These are phyloP conservation scores for Terfezia boudieri DNA, from an alignment of 495 filamentous ascomycete genomes.

Conservation along the genomic window DNA sequence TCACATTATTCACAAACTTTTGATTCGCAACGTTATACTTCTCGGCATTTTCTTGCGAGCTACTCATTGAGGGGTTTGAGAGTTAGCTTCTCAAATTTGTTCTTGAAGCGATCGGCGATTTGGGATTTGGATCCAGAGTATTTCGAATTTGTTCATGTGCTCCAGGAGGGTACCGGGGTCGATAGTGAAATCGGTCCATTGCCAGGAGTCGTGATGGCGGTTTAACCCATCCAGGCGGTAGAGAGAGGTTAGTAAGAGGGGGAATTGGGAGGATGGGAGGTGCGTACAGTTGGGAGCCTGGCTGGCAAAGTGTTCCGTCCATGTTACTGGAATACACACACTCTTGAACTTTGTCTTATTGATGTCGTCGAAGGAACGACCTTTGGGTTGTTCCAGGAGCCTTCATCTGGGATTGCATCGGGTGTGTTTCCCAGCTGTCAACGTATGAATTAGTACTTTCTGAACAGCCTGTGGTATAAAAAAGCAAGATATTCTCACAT, in stretches of 20 bases:
- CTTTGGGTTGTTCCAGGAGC: constrained; percentile 34
- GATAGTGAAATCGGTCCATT: constrained; percentile 35
- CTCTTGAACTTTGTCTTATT: constrained; percentile 35
- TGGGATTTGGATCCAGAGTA: constrained; percentile 30
- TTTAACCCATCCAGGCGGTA: constrained; percentile 34
- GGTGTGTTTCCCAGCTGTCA: constrained; percentile 26
- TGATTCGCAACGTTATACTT: constrained; percentile 33
- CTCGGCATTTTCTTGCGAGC: constrained; percentile 27
- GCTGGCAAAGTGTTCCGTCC: constrained; percentile 32
- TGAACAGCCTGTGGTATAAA: background rate
- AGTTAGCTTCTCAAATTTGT: constrained; percentile 31
- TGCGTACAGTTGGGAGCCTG: constrained; percentile 19
- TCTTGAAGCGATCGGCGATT: constrained; percentile 32
- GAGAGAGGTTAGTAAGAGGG: constrained; percentile 19
- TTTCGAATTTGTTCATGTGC: constrained; percentile 35
- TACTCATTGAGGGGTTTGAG: constrained; percentile 40
- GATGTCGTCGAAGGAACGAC: constrained; percentile 30
- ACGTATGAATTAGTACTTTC: background rate
- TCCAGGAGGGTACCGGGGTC: constrained; percentile 26
- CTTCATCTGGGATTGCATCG: constrained; percentile 35
- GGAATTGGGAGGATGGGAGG: too few species aligned
- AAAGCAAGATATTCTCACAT: background rate
- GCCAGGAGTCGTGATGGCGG: constrained; percentile 39
- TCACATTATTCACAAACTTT: constrained; percentile 34
- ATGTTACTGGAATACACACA: constrained; percentile 38